Evolutionary conservation across 495 filamentous ascomycete species (phyloP).

Genomic region (Penicillium samsonianum): DNA sequence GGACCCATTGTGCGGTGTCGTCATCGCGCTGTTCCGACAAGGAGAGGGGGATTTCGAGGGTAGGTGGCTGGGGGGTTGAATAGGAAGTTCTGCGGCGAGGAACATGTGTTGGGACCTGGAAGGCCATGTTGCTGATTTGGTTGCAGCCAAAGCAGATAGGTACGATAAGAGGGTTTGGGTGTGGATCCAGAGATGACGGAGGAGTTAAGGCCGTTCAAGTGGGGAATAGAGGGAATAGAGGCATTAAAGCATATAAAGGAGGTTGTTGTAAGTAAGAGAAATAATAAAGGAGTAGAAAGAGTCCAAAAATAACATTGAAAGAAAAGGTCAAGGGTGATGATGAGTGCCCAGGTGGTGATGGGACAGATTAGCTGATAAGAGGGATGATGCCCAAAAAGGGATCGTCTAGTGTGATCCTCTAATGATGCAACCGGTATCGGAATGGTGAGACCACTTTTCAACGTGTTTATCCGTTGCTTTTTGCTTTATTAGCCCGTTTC

Average conservation of each 20-base stretch:
- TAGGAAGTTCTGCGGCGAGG: constrained; percentile 59
- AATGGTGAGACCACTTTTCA: constrained; percentile 12
- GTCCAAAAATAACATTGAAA: neutral
- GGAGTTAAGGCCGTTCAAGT: neutral
- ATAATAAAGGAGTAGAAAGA: neutral
- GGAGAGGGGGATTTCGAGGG: constrained; percentile 40
- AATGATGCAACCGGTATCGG: constrained; percentile 14
- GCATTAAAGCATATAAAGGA: neutral
- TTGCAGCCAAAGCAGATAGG: constrained; percentile 11
- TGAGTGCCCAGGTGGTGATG: neutral
- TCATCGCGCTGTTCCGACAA: constrained; percentile 46
- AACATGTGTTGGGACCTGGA: constrained; percentile 72
- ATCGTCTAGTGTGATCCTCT: constrained; percentile 2
- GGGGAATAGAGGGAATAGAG: neutral
- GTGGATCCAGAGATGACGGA: constrained; percentile 29
- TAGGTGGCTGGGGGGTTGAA: constrained; percentile 47
- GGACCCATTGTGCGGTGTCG: constrained; percentile 90
- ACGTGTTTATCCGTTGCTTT: neutral
- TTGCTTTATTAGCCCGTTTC: neutral
- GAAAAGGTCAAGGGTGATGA: constrained; percentile 2
- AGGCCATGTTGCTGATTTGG: constrained; percentile 66
- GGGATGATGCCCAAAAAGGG: neutral
- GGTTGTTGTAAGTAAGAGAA: neutral
- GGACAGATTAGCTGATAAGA: constrained; percentile 16
- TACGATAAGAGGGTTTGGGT: constrained; percentile 8